Evolutionary conservation across 176 grass and related monocot genomes (phyloP).

Genomic region (barley (Hordeum vulgare)): MorexV3_pseudomolecules_assembly NC_058522.1:2410889-2411388

Average conservation of each 20-base stretch:
- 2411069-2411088: not conserved
- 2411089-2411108: not conserved
- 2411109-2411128: not conserved
- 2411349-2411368: conserved; percentile 15
- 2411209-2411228: not conserved
- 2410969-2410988: conserved; percentile 74
- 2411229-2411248: conserved; percentile 75
- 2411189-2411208: not conserved
- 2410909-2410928: conserved; percentile 67
- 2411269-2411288: conserved; percentile 82
- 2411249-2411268: conserved; percentile 81
- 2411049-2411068: not conserved
- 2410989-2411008: conserved; percentile 48
- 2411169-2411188: not conserved
- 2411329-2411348: conserved; percentile 31
- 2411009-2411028: not conserved
- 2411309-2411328: conserved; percentile 83
- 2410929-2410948: conserved; percentile 60
- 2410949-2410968: conserved; percentile 80
- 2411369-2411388: not conserved
- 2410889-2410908: conserved; percentile 29
- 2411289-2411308: conserved; percentile 92
- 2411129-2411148: not conserved
- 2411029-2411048: not conserved
- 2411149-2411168: not conserved